Percentiles rank a stretch among this genome's conserved stretches.
These are phyloP conservation scores for Prunus persica DNA, from an alignment of 306 rosid species.

Conservation along the genomic window Prunus_persica_NCBIv2 NC_034011.1:23598001-23598500, in stretches of 20 bases:
- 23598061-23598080: conserved; percentile 26
- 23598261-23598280: conserved; percentile 57
- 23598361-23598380: conserved; percentile 98
- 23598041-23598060: conserved; percentile 33
- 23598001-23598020: conserved; percentile 78
- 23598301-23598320: conserved; percentile 79
- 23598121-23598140: conserved; percentile 48
- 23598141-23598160: conserved; percentile 57
- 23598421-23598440: neutral
- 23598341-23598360: conserved; percentile 76
- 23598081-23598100: conserved; percentile 48
- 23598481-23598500: neutral
- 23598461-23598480: neutral
- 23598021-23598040: conserved; percentile 33
- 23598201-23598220: conserved; percentile 97
- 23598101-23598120: conserved; percentile 83
- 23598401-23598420: conserved; percentile 7
- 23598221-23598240: conserved; percentile 96
- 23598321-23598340: conserved; percentile 87
- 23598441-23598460: neutral
- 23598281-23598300: conserved; percentile 86
- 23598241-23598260: conserved; percentile 80
- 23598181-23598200: conserved; percentile 86
- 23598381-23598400: conserved; percentile 66
- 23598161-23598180: conserved; percentile 71